These are phyloP conservation scores for Monotropa hypopitys DNA, from an alignment of 179 eudicot species.

Conservation along the genomic window DNA sequence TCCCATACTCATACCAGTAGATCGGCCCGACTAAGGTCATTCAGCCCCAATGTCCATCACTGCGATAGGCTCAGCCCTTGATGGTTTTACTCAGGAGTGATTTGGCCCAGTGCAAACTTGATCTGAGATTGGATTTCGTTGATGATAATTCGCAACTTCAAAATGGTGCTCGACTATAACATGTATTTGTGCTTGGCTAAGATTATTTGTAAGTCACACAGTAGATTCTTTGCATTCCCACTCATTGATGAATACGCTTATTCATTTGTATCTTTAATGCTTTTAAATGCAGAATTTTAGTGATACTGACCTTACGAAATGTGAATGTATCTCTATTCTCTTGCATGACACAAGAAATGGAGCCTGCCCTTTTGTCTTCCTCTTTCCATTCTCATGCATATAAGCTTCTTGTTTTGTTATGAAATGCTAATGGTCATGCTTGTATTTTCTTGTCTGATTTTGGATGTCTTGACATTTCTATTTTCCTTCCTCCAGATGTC, in stretches of 20 bases:
- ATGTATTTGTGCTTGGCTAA: not conserved
- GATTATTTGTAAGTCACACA: not conserved
- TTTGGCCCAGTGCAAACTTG: not conserved
- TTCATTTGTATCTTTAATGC: not conserved
- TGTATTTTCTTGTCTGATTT: not conserved
- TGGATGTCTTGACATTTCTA: not conserved
- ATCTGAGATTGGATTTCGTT: not conserved
- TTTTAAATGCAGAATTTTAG: not conserved
- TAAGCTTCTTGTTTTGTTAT: not conserved
- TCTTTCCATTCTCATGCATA: not conserved
- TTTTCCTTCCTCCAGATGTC: conserved; percentile 53
- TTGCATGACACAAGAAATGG: not conserved
- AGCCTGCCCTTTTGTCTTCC: not conserved
- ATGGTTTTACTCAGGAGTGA: not conserved
- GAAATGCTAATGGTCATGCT: not conserved
- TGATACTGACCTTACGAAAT: too few species aligned
- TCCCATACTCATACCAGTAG: not conserved
- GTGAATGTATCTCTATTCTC: not conserved
- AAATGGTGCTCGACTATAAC: not conserved
- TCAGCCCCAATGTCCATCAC: not conserved
- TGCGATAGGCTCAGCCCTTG: not conserved
- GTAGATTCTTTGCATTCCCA: not conserved
- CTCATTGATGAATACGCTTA: not conserved
- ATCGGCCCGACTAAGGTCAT: not conserved
- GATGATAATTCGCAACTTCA: not conserved